Percentiles rank a stretch among this genome's conserved stretches.
These are phyloP conservation scores for Fimicolochytrium jonesii DNA, from an alignment of 192 early-diverging fungal genomes.

Conservation along the genomic window DNA sequence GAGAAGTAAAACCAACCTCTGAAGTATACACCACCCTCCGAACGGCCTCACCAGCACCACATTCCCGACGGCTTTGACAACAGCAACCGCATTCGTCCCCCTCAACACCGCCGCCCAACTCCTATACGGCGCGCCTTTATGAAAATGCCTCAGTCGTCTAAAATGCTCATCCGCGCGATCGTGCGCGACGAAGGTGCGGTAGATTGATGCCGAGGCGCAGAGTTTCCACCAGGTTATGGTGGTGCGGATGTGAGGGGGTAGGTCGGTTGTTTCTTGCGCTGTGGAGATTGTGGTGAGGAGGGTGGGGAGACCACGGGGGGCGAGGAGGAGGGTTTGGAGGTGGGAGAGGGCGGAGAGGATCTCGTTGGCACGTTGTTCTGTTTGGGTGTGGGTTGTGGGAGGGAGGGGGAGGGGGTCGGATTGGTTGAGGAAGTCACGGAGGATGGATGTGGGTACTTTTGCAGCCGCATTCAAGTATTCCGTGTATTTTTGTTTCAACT, in stretches of 20 bases:
- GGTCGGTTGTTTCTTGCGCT: conserved; percentile 15
- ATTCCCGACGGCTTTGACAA: conserved; percentile 24
- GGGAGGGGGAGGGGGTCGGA: conserved; percentile 10
- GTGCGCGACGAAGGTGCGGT: conserved; percentile 18
- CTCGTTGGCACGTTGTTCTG: conserved; percentile 1
- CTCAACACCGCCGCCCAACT: conserved; percentile 24
- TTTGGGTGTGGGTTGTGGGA: background rate
- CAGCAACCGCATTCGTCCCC: conserved; percentile 25
- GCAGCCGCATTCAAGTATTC: too few relatives aligned
- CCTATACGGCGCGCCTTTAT: conserved; percentile 16
- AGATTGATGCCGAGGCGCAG: too few relatives aligned
- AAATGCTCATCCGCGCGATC: conserved; percentile 24
- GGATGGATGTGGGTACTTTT: conserved; percentile 19
- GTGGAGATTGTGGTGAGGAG: background rate
- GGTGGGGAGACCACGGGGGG: conserved; percentile 5
- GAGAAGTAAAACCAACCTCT: background rate
- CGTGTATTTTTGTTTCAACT: too few relatives aligned
- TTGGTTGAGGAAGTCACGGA: conserved; percentile 28
- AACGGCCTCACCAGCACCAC: conserved; percentile 22
- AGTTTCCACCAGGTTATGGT: conserved; percentile 29
- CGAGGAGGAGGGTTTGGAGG: conserved; percentile 9
- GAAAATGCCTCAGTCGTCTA: conserved; percentile 17
- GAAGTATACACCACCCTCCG: conserved; percentile 16
- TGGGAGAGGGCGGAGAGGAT: conserved; percentile 3
- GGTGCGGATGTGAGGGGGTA: conserved; percentile 18